These are phyloP conservation scores for Mycena chlorophos DNA, from an alignment of 768 basidiomycete genomes.

Conservation along the genomic window DNA sequence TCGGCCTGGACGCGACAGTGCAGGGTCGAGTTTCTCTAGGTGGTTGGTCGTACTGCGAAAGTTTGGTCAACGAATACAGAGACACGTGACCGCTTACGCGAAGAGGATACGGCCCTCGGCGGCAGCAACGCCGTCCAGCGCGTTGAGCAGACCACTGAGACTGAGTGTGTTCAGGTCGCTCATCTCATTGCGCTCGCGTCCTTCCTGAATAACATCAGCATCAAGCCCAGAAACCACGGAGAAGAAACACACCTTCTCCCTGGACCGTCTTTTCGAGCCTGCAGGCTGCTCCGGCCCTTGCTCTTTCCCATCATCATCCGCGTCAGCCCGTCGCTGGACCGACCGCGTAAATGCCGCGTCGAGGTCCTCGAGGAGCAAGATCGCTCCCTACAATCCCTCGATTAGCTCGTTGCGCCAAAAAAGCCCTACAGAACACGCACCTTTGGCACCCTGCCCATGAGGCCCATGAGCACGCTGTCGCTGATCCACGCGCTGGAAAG, in stretches of 20 bases:
- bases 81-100: slow-evolving; percentile 75
- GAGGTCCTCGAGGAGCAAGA: slow-evolving; percentile 87
- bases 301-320: slow-evolving; percentile 32
- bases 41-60: slow-evolving; percentile 78
- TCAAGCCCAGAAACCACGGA: neutral
- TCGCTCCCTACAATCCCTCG: slow-evolving; percentile 45
- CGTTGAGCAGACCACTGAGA: slow-evolving; percentile 79
- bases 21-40: slow-evolving; percentile 86
- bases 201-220: slow-evolving; percentile 30
- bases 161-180: slow-evolving; percentile 81
- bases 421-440: neutral
- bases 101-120: slow-evolving; percentile 87
- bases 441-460: slow-evolving; percentile 81
- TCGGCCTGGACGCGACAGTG: slow-evolving; percentile 86
- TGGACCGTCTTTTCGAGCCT: slow-evolving; percentile 12
- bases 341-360: slow-evolving; percentile 87
- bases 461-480: slow-evolving; percentile 79
- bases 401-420: neutral
- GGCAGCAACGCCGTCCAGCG: slow-evolving; percentile 83
- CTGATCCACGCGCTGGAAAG: slow-evolving; percentile 85
- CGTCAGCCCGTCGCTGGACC: slow-evolving; percentile 54
- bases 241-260: slow-evolving; percentile 13
- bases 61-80: slow-evolving; percentile 31
- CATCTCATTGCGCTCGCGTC: slow-evolving; percentile 53
- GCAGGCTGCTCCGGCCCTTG: slow-evolving; percentile 23